Evolutionary conservation across 495 filamentous ascomycete species (phyloP).

Genomic region (Aspergillus asperescens): DNA sequence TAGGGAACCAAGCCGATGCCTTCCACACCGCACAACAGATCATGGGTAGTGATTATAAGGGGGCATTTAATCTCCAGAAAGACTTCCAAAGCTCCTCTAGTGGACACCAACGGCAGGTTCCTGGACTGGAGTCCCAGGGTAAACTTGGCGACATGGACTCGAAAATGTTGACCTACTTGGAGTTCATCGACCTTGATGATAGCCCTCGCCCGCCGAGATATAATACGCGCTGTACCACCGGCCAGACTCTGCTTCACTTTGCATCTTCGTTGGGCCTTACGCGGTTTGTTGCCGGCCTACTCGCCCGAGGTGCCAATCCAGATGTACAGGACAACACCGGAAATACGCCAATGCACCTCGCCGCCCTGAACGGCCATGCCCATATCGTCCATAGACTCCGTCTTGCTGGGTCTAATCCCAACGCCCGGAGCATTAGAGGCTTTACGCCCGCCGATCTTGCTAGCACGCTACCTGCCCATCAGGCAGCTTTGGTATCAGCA

Average conservation of each 20-base stretch:
- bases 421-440: constrained; percentile 62
- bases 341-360: constrained; percentile 79
- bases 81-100: constrained; percentile 42
- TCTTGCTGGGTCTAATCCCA: constrained; percentile 65
- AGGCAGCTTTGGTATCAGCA: constrained; percentile 50
- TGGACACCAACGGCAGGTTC: constrained; percentile 43
- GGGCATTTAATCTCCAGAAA: constrained; percentile 40
- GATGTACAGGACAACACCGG: constrained; percentile 73
- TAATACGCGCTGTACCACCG: constrained; percentile 57
- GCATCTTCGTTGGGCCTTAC: constrained; percentile 70
- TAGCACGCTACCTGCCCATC: constrained; percentile 51
- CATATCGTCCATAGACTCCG: constrained; percentile 74
- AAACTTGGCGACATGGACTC: constrained; percentile 58
- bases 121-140: constrained; percentile 37
- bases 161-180: constrained; percentile 65
- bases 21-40: constrained; percentile 48
- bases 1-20: constrained; percentile 46
- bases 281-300: constrained; percentile 71
- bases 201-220: constrained; percentile 60
- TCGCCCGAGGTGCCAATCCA: constrained; percentile 74
- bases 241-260: constrained; percentile 78
- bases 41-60: constrained; percentile 44
- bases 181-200: constrained; percentile 72
- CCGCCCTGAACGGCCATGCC: constrained; percentile 67
- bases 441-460: constrained; percentile 70